phyloP scores from a whole-genome alignment of 805 yeast genomes.

The Wickerhamomyces alni region DNA sequence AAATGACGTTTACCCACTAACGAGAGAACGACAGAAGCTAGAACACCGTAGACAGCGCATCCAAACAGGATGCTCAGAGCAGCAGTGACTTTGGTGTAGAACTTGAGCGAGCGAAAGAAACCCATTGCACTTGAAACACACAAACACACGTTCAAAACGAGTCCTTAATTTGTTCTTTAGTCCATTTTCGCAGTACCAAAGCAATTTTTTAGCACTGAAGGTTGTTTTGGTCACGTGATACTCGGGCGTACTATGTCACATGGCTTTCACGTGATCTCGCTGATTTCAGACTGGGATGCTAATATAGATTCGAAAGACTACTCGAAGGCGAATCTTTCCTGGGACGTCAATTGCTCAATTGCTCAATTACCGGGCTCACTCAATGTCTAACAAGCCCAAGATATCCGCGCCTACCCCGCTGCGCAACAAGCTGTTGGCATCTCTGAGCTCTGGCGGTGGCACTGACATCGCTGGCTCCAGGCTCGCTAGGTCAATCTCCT shows the following conservation, averaged over 20 bases:
- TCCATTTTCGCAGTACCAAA: too few relatives aligned
- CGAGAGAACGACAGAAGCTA: slow-evolving; percentile 64
- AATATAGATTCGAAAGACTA: too few relatives aligned
- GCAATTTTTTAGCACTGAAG: too few relatives aligned
- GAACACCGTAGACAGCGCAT: slow-evolving; percentile 70
- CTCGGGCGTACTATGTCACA: too few relatives aligned
- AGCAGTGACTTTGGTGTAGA: slow-evolving; percentile 47
- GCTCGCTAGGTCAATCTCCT: slow-evolving; percentile 12
- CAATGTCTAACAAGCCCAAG: slow-evolving; percentile 6
- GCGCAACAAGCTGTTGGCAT: slow-evolving; percentile 11
- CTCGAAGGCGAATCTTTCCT: too few relatives aligned
- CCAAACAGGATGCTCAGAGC: slow-evolving; percentile 48
- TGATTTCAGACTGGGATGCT: too few relatives aligned
- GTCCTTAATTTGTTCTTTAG: too few relatives aligned
- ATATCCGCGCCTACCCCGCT: slow-evolving; percentile 21
- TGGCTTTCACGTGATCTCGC: too few relatives aligned
- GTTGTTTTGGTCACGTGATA: too few relatives aligned
- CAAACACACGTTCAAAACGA: background rate
- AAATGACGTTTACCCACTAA: slow-evolving; percentile 69
- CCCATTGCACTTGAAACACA: too few relatives aligned
- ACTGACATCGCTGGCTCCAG: background rate
- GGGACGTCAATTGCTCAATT: background rate
- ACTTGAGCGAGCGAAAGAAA: slow-evolving; percentile 30
- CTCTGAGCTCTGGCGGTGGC: slow-evolving; percentile 1
- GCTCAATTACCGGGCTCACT: background rate